These are phyloP conservation scores for Senecio squalidus DNA, from an alignment of 140 eudicot species.

Conservation along the genomic window DNA sequence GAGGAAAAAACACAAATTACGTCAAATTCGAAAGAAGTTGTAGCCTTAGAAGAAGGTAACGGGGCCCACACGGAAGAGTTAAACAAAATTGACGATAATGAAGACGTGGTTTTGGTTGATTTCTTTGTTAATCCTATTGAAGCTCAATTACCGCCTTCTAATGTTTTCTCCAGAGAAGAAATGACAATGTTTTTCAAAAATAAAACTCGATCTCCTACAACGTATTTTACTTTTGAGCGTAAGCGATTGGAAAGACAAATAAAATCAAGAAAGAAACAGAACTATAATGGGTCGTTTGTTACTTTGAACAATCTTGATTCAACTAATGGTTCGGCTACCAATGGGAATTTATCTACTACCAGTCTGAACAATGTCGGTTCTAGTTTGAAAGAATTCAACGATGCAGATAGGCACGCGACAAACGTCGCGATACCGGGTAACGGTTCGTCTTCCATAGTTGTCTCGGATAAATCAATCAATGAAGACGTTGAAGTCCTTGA, in stretches of 20 bases:
- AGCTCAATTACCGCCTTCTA: constrained; percentile 75
- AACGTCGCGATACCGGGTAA: constrained; percentile 23
- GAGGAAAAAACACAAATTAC: constrained; percentile 14
- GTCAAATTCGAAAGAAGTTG: constrained; percentile 16
- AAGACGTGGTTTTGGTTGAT: constrained; percentile 14
- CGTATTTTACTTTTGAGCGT: constrained; percentile 50
- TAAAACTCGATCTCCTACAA: constrained; percentile 53
- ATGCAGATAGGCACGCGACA: constrained; percentile 28
- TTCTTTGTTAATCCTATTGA: constrained; percentile 53
- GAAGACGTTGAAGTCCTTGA: constrained; percentile 50
- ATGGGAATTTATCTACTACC: constrained; percentile 11
- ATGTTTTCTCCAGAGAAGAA: constrained; percentile 73
- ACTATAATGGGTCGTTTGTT: constrained; percentile 26
- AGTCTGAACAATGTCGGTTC: constrained; percentile 31
- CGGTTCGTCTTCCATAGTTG: constrained; percentile 15
- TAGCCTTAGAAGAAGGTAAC: constrained; percentile 17
- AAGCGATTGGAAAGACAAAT: constrained; percentile 43
- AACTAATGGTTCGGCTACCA: constrained; percentile 36
- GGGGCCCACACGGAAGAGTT: constrained; percentile 9
- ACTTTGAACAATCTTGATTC: constrained; percentile 18
- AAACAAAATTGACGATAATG: constrained; percentile 13
- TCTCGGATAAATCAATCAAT: constrained; percentile 30
- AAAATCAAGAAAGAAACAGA: constrained; percentile 32
- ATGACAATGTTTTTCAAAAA: constrained; percentile 60
- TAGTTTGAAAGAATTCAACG: constrained; percentile 25